Evolutionary conservation across 192 early-diverging fungal genomes (phyloP).

Genomic region (Coemansia sp.): DNA sequence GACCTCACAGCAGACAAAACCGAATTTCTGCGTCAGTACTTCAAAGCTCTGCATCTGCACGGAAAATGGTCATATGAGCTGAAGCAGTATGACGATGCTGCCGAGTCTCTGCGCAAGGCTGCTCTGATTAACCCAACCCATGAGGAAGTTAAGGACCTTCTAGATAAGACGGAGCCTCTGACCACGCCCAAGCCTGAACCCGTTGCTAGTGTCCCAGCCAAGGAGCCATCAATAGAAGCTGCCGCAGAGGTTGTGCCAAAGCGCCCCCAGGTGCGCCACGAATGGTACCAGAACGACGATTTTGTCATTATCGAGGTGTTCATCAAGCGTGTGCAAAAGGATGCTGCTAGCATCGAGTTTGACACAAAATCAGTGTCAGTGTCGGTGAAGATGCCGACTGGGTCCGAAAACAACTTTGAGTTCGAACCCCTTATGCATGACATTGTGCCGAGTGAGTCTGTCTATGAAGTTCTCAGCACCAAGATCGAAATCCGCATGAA

Average conservation of each 20-base stretch:
- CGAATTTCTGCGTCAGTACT: conserved; percentile 52
- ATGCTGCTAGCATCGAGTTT: conserved; percentile 70
- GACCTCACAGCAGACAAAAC: conserved; percentile 56
- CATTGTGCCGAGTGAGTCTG: conserved; percentile 70
- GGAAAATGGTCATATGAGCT: conserved; percentile 61
- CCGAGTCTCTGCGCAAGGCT: conserved; percentile 57
- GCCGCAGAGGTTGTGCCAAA: conserved; percentile 4
- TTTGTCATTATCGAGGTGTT: conserved; percentile 87
- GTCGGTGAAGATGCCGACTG: conserved; percentile 77
- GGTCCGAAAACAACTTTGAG: conserved; percentile 87
- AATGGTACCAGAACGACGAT: conserved; percentile 97
- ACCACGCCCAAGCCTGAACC: conserved; percentile 42
- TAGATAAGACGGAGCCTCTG: conserved; percentile 45
- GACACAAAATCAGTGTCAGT: conserved; percentile 67
- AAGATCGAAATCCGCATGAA: conserved; percentile 93
- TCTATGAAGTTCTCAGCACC: conserved; percentile 81
- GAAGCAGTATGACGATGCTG: conserved; percentile 62
- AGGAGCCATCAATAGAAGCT: background rate
- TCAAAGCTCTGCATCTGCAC: conserved; percentile 68
- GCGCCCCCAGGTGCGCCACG: conserved; percentile 66
- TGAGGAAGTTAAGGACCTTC: conserved; percentile 38
- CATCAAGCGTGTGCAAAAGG: conserved; percentile 81
- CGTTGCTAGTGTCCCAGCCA: background rate
- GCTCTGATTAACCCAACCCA: conserved; percentile 60
- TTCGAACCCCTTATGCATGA: conserved; percentile 83